Conservation (phyloP, 805 yeast genomes). For the Ogataea nonfermentans region DNA sequence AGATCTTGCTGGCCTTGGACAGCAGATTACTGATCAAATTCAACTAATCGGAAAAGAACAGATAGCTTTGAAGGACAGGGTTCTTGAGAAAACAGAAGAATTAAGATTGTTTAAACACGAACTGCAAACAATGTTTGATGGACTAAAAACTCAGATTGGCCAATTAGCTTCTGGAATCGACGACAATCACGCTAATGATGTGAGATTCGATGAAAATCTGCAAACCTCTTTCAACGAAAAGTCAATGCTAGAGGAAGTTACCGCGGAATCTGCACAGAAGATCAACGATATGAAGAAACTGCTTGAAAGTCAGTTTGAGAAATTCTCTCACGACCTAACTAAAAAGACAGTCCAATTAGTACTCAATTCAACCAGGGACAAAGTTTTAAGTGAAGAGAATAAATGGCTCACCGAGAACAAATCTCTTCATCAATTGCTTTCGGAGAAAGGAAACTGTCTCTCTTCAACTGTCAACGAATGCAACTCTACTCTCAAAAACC, state of each 20-base stretch:
- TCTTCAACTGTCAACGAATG: conserved; percentile 1
- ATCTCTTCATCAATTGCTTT: conserved; percentile 1
- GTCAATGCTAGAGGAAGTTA: conserved; percentile 1
- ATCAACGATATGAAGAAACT: conserved; percentile 9
- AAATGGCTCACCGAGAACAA: conserved; percentile 10
- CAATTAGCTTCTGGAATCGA: neutral
- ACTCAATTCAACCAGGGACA: conserved; percentile 9
- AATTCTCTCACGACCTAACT: conserved; percentile 10
- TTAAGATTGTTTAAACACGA: conserved; percentile 11
- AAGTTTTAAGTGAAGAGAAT: conserved; percentile 5
- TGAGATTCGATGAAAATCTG: conserved; percentile 6
- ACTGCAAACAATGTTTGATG: conserved; percentile 2
- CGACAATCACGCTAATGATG: conserved; percentile 7
- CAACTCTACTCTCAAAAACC: conserved; percentile 7
- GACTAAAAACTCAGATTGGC: neutral
- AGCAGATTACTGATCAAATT: conserved; percentile 3
- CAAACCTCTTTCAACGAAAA: neutral
- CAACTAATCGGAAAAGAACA: conserved; percentile 11
- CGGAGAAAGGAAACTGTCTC: neutral
- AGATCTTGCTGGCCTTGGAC: conserved; percentile 1
- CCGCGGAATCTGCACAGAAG: conserved; percentile 6
- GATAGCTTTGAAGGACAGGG: neutral
- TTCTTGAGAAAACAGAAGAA: conserved; percentile 15
- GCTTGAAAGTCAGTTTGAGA: conserved; percentile 8
- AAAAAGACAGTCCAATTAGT: conserved; percentile 11